A percentile compares a stretch with the other conserved stretches of the same genome.
Conservation (phyloP, 2,329 filamentous ascomycete species). For the Ceratocystis variospora region DNA sequence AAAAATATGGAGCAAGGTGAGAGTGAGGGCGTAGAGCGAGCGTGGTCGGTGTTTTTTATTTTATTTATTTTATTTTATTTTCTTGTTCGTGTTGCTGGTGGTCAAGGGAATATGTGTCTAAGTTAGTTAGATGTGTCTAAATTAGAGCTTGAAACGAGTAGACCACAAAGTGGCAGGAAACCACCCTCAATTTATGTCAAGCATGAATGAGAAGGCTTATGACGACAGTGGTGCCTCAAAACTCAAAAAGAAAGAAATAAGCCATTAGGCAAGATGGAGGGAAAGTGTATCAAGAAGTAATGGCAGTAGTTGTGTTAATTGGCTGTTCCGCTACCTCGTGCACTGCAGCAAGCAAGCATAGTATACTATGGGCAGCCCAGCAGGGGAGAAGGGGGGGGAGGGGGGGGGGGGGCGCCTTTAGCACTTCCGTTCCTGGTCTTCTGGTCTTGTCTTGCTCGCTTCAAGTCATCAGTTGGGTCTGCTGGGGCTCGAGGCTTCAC, state of each 20-base stretch:
- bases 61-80: too few relatives aligned
- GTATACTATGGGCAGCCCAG: too few relatives aligned
- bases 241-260: too few relatives aligned
- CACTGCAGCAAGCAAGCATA: too few relatives aligned
- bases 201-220: not conserved
- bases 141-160: not conserved
- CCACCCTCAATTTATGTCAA: not conserved
- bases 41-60: not conserved
- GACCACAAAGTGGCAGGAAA: not conserved
- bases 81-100: not conserved
- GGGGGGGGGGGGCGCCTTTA: too few relatives aligned
- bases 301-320: too few relatives aligned
- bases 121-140: too few relatives aligned
- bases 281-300: not conserved
- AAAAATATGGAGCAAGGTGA: not conserved
- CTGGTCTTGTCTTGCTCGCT: too few relatives aligned
- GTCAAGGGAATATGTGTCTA: not conserved
- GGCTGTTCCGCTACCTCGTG: too few relatives aligned
- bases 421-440: too few relatives aligned
- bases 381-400: not conserved
- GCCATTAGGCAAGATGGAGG: not conserved
- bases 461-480: too few relatives aligned
- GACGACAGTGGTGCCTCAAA: not conserved
- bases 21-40: not conserved
- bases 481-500: too few relatives aligned